Evolutionary conservation across 2,329 filamentous ascomycete species (phyloP).

Genomic region (Fusarium sp.): DNA sequence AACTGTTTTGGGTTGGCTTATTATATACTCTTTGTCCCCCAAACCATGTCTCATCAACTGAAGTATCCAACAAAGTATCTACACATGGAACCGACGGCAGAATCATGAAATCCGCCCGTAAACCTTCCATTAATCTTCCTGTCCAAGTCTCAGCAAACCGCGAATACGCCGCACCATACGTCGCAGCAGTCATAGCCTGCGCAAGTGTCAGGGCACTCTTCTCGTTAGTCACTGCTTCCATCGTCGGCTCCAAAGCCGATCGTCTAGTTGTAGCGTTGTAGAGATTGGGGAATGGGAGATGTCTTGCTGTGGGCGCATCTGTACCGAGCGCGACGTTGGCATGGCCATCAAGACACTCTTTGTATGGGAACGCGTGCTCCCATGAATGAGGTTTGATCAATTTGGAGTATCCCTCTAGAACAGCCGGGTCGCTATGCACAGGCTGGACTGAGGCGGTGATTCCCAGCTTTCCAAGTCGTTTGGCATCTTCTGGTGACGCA

Average conservation of each 20-base stretch:
- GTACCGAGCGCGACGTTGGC: constrained; percentile 71
- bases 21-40: constrained; percentile 13
- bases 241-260: constrained; percentile 65
- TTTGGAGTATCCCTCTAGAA: constrained; percentile 72
- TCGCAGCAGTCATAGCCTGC: constrained; percentile 69
- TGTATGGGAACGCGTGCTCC: constrained; percentile 74
- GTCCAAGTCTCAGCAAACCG: constrained; percentile 70
- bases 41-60: constrained; percentile 39
- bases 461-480: constrained; percentile 69
- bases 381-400: constrained; percentile 70
- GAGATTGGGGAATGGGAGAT: constrained; percentile 68
- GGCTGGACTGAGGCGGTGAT: constrained; percentile 74
- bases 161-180: constrained; percentile 70
- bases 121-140: constrained; percentile 67
- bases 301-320: constrained; percentile 73
- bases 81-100: not conserved
- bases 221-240: constrained; percentile 63
- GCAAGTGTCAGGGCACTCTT: constrained; percentile 68
- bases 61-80: constrained; percentile 16
- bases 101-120: constrained; percentile 71
- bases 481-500: constrained; percentile 68
- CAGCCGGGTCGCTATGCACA: constrained; percentile 73
- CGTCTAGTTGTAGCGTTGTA: constrained; percentile 72
- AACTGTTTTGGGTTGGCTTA: not conserved
- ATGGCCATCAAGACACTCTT: constrained; percentile 70